Conservation (phyloP, 2,329 filamentous ascomycete genomes). For the Beauveria bassiana region DNA sequence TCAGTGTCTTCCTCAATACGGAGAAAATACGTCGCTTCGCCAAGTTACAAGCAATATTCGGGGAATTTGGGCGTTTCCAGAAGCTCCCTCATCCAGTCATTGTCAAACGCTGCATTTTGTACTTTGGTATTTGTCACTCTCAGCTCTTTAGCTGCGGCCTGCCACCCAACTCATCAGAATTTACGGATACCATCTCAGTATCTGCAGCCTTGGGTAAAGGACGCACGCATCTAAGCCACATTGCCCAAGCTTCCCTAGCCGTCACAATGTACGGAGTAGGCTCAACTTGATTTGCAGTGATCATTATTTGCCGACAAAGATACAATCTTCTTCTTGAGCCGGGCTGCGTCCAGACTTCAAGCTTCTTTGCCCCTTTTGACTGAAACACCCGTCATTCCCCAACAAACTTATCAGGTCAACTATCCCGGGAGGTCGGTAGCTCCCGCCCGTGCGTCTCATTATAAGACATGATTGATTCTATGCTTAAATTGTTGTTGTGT, state of each 20-base stretch:
- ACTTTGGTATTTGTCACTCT: neutral
- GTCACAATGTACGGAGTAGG: no score
- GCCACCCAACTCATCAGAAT: neutral
- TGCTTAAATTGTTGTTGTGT: conserved; percentile 3
- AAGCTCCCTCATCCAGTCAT: neutral
- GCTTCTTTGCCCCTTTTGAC: neutral
- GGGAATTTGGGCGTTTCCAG: neutral
- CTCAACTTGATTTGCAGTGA: no score
- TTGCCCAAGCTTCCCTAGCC: neutral
- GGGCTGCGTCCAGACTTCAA: neutral
- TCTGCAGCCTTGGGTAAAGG: neutral
- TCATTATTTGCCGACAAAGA: neutral
- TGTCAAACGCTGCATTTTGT: neutral
- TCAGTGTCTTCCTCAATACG: neutral
- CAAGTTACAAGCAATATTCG: neutral
- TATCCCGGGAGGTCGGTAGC: neutral
- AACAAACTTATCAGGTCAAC: neutral
- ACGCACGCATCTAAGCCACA: neutral
- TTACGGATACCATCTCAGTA: no score
- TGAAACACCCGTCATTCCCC: neutral
- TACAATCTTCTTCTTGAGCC: neutral
- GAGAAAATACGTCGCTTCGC: neutral
- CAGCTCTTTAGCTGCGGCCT: neutral
- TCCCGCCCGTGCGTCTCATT: neutral
- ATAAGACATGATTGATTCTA: conserved; percentile 6